Conservation (phyloP, 2,329 filamentous ascomycete genomes). For the Talaromyces sp. region DNA sequence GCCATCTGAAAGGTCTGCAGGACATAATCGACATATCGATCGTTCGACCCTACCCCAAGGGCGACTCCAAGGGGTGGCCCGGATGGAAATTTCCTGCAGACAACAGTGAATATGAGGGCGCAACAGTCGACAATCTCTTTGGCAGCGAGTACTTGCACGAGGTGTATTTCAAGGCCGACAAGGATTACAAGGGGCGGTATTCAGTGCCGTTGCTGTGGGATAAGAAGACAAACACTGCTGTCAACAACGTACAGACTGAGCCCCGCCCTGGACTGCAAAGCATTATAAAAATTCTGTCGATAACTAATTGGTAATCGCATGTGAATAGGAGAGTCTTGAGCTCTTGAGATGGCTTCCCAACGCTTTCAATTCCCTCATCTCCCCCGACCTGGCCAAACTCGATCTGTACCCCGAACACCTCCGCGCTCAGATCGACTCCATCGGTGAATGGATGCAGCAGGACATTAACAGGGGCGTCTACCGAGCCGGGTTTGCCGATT, state of each 20-base stretch:
- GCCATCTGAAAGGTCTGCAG: constrained; percentile 53
- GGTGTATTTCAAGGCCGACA: constrained; percentile 57
- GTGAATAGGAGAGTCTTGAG: constrained; percentile 49
- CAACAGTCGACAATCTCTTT: constrained; percentile 57
- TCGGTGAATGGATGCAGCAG: constrained; percentile 49
- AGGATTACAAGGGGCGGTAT: constrained; percentile 56
- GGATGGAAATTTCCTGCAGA: constrained; percentile 55
- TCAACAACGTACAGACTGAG: constrained; percentile 45
- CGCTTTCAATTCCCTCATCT: constrained; percentile 48
- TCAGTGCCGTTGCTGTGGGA: constrained; percentile 60
- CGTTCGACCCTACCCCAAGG: constrained; percentile 62
- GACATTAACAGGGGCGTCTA: constrained; percentile 58
- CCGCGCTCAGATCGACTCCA: constrained; percentile 45
- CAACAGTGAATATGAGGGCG: constrained; percentile 50
- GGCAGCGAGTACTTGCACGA: constrained; percentile 54
- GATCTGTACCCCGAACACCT: constrained; percentile 51
- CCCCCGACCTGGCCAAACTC: constrained; percentile 34
- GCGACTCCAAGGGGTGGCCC: constrained; percentile 56
- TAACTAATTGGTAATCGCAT: neutral
- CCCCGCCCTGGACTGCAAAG: neutral
- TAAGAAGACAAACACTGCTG: constrained; percentile 48
- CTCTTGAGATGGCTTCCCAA: constrained; percentile 53
- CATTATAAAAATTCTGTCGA: neutral
- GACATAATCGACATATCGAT: constrained; percentile 51
- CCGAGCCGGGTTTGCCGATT: constrained; percentile 53